These are phyloP conservation scores for Gloeostereum incarnatum DNA, from an alignment of 768 basidiomycete genomes.

Conservation along the genomic window DNA sequence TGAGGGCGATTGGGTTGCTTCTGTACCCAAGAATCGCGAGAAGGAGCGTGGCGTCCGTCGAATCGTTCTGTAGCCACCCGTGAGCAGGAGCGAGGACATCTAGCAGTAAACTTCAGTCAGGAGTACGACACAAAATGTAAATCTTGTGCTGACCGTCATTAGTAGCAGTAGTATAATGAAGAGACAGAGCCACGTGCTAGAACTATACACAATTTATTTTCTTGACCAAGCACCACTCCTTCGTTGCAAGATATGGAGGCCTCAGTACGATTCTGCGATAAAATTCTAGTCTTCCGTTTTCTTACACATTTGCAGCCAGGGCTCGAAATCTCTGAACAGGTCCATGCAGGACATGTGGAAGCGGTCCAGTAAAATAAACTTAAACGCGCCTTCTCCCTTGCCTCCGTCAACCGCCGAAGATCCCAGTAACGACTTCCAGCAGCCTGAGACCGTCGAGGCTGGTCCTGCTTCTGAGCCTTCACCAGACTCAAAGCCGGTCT, in stretches of 20 bases:
- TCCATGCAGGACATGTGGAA: slow-evolving; percentile 83
- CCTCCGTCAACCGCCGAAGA: slow-evolving; percentile 7
- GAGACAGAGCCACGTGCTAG: too few species aligned
- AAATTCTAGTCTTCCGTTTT: not conserved
- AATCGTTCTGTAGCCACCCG: not conserved
- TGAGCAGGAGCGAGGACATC: too few species aligned
- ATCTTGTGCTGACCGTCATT: too few species aligned
- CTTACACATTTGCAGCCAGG: slow-evolving; percentile 48
- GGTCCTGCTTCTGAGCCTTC: slow-evolving; percentile 9
- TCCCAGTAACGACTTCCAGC: not conserved
- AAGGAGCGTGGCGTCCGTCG: too few species aligned
- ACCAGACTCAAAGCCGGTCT: slow-evolving; percentile 9
- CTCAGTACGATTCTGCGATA: slow-evolving; percentile 10
- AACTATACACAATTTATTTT: too few species aligned
- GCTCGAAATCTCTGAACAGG: slow-evolving; percentile 63
- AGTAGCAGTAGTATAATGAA: too few species aligned
- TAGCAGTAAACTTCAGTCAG: not conserved
- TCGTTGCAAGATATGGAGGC: slow-evolving; percentile 7
- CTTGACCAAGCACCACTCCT: too few species aligned
- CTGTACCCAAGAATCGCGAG: too few species aligned
- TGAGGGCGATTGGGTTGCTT: too few species aligned
- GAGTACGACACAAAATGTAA: too few species aligned
- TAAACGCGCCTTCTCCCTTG: slow-evolving; percentile 35
- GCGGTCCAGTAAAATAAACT: slow-evolving; percentile 54
- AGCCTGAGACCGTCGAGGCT: not conserved